Conservation (phyloP, 805 yeast species). For the Metschnikowia rubicola region DNA sequence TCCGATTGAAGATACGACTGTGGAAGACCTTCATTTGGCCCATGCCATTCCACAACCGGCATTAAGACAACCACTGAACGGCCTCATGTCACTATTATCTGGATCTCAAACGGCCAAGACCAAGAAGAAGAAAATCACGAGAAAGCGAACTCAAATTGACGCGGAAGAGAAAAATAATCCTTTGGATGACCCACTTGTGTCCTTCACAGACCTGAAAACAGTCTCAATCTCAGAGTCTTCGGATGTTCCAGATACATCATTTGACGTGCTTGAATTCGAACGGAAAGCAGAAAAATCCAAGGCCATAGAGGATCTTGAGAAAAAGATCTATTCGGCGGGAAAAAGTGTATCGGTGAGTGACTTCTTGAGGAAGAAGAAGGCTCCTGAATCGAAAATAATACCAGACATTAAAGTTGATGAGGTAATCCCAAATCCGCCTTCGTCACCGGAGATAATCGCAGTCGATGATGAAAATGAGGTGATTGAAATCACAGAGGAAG, state of each 20-base stretch:
- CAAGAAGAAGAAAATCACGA: slow-evolving; percentile 1
- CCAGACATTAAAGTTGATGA: neutral
- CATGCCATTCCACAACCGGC: neutral
- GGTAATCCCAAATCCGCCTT: neutral
- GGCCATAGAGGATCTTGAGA: slow-evolving; percentile 11
- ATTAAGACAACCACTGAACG: neutral
- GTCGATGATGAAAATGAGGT: slow-evolving; percentile 2
- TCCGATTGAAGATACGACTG: slow-evolving; percentile 3
- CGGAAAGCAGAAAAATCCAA: neutral
- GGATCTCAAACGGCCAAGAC: slow-evolving; percentile 9
- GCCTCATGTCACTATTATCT: slow-evolving; percentile 17
- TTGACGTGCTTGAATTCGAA: slow-evolving; percentile 7
- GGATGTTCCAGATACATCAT: slow-evolving; percentile 6
- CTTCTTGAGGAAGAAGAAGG: slow-evolving; percentile 8
- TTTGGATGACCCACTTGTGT: neutral
- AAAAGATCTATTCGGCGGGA: slow-evolving; percentile 9
- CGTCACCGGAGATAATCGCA: slow-evolving; percentile 1
- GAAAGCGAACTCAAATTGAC: neutral
- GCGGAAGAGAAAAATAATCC: too few species aligned
- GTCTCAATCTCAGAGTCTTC: neutral
- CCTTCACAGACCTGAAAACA: neutral
- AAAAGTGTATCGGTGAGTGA: slow-evolving; percentile 11
- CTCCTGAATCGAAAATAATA: neutral
- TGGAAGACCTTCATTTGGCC: neutral
- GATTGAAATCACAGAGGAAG: neutral